Evolutionary conservation across 495 filamentous ascomycete genomes (phyloP).

Genomic region (Talaromyces stipitatus): DNA sequence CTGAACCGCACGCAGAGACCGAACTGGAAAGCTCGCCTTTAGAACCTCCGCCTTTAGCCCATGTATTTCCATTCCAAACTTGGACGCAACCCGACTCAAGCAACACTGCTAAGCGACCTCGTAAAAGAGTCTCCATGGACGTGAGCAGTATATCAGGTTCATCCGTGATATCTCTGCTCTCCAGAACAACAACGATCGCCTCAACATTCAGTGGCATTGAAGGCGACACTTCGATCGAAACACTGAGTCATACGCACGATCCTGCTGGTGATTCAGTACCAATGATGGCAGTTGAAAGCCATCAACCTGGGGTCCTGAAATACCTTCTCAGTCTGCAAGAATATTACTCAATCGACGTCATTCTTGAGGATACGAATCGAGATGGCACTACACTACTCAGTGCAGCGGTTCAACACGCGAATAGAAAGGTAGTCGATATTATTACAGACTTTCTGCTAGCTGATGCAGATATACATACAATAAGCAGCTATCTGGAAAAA

Average conservation of each 20-base stretch:
- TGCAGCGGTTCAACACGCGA: conserved; percentile 87
- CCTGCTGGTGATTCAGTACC: conserved; percentile 74
- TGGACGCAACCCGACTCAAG: conserved; percentile 33
- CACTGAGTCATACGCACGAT: conserved; percentile 73
- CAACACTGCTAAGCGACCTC: conserved; percentile 35
- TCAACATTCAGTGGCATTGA: conserved; percentile 68
- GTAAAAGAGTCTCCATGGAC: conserved; percentile 85
- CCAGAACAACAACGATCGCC: conserved; percentile 65
- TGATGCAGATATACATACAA: conserved; percentile 39
- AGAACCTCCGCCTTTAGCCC: conserved; percentile 54
- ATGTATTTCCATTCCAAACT: conserved; percentile 85
- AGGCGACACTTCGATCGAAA: conserved; percentile 79
- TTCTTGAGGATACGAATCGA: conserved; percentile 78
- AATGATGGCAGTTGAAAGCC: conserved; percentile 93
- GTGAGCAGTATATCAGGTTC: conserved; percentile 79
- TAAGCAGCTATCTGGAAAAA: conserved; percentile 58
- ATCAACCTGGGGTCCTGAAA: conserved; percentile 57
- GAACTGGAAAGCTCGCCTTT: neutral
- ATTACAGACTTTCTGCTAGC: conserved; percentile 61
- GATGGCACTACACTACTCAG: conserved; percentile 86
- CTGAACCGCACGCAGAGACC: conserved; percentile 36
- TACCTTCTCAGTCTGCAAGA: conserved; percentile 72
- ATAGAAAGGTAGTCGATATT: conserved; percentile 63
- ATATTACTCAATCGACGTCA: conserved; percentile 57
- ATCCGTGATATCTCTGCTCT: conserved; percentile 69